Evolutionary conservation across 805 yeast species (phyloP), one percentile per base, ranked within the genome.

Genomic region (Wickerhamiella kazuoi): DNA sequence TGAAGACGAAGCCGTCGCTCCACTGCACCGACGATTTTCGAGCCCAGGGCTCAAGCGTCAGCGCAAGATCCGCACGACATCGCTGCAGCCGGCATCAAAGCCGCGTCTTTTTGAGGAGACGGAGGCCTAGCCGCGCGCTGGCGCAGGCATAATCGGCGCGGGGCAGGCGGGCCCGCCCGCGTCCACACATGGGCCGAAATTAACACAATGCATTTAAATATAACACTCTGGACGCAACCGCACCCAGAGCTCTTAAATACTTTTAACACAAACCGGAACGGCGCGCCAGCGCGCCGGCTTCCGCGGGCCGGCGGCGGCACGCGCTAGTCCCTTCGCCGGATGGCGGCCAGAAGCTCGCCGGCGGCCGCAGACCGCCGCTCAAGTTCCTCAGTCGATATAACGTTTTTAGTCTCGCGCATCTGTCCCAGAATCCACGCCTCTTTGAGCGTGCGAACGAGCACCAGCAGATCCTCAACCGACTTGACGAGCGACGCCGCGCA

Each of bases 401-500:
- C 19, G 15, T 14, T 16, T 15, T 13, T 15, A 14, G 17, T 26
- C 32, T 38, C 31, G 20, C 48, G 47, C 9, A 61, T 51, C 42
- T 59, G 63, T 18, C 67, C 65, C 17, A 62, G 49, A 17, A 62
- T 50, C 66, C 66, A 62, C n/a, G 63, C 61, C 44, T 62, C 67
- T 42, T 62, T 62, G 29, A 62, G 44, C 17, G 56, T 50, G 16
- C 66, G 48, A 2, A 66, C 57, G 29, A 62, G 52, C 41, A 52
- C 55, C 24, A 62, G 47, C 44, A 62, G 44, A 38, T 62, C 66
- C 40, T 62, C 66, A 6, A 55, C 54, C 2, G 64, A 56, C 3
- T 61, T 47, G 19, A 52, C 46, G 40, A 62, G 54, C 3, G 59
- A 48, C 3, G 57, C 44, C 14, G 64, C 52, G 39, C 57, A 51